These are phyloP conservation scores for Trichoderma gamsii DNA, from an alignment of 495 filamentous ascomycete genomes.

Conservation along the genomic window DNA sequence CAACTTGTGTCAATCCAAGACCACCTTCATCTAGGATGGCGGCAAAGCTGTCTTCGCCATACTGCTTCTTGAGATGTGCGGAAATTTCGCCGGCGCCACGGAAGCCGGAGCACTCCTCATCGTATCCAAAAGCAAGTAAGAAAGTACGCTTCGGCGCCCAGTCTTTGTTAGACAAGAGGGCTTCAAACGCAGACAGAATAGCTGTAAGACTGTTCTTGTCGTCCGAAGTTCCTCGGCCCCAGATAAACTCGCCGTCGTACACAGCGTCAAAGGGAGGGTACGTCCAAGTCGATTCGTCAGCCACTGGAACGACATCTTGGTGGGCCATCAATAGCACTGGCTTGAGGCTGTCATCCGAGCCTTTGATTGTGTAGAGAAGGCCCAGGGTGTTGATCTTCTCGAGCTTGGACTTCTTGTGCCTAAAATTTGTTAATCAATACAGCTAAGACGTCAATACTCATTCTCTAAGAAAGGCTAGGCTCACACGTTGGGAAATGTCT, in stretches of 20 bases:
- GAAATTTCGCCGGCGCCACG: constrained; percentile 55
- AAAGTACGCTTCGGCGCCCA: constrained; percentile 58
- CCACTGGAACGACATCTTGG: constrained; percentile 70
- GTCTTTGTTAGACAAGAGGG: constrained; percentile 49
- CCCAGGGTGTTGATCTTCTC: constrained; percentile 65
- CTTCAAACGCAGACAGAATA: constrained; percentile 56
- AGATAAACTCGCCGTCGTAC: constrained; percentile 64
- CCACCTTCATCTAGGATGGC: constrained; percentile 67
- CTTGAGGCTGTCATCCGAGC: constrained; percentile 49
- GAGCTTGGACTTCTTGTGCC: constrained; percentile 37
- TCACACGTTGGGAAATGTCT: constrained; percentile 40
- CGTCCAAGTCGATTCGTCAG: constrained; percentile 53
- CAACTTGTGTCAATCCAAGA: constrained; percentile 42
- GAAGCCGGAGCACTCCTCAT: constrained; percentile 61
- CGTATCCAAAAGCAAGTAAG: constrained; percentile 65
- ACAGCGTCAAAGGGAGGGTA: constrained; percentile 59
- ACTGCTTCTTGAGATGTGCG: constrained; percentile 44
- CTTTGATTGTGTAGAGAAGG: constrained; percentile 61
- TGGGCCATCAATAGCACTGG: constrained; percentile 68
- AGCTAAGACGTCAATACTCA: no score
- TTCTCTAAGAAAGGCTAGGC: not conserved
- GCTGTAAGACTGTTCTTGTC: constrained; percentile 71
- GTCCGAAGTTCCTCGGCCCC: constrained; percentile 64
- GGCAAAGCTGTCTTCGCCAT: constrained; percentile 57
- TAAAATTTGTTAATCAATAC: not conserved